A percentile compares a stretch with the other conserved stretches of the same genome.
Conservation (phyloP, 164 flowering plant genomes). For the Macadamia tetraphylla region DNA sequence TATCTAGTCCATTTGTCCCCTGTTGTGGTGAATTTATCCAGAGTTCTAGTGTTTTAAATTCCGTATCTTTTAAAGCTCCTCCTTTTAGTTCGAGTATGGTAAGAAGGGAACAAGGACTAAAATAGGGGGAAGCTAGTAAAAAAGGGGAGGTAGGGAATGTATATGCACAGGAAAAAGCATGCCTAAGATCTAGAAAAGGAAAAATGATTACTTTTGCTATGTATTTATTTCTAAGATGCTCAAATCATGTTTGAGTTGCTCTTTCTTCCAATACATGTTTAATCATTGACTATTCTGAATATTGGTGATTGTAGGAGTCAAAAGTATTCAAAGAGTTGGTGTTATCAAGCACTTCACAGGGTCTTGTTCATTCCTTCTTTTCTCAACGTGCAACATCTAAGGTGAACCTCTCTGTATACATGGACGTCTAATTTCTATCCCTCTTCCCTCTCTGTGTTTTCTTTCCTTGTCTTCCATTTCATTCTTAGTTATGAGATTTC, state of each 20-base stretch:
- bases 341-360: constrained; percentile 50
- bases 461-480: not conserved
- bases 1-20: not conserved
- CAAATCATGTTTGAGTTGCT: not conserved
- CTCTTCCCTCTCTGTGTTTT: not conserved
- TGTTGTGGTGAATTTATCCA: not conserved
- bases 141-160: too few relatives aligned
- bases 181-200: not conserved
- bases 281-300: constrained; percentile 1
- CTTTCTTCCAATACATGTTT: not conserved
- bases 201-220: not conserved
- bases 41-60: not conserved
- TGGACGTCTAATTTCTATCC: not conserved
- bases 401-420: constrained; percentile 30
- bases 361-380: constrained; percentile 75
- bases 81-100: too few relatives aligned
- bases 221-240: not conserved
- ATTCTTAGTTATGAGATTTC: not conserved
- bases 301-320: constrained; percentile 50
- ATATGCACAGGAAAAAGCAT: not conserved
- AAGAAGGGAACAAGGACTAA: too few relatives aligned
- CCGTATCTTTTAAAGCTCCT: too few relatives aligned
- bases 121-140: too few relatives aligned
- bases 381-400: constrained; percentile 70
- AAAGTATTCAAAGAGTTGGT: constrained; percentile 55